Evolutionary conservation across 306 rosid genomes (phyloP).

Genomic region (Clitoria ternatea): DNA sequence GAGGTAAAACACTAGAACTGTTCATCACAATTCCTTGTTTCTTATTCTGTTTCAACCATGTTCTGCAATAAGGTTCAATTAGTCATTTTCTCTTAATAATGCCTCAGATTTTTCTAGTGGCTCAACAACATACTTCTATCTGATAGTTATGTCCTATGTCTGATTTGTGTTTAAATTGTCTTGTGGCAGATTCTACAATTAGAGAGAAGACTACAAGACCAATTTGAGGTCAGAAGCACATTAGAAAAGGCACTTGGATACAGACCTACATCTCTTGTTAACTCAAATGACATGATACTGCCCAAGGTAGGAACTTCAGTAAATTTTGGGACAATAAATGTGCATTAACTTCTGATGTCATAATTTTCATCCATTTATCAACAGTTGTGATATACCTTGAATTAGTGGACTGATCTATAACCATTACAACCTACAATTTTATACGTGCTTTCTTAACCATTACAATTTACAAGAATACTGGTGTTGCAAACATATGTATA

Average conservation of each 20-base stretch:
- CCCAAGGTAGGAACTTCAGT: constrained; percentile 57
- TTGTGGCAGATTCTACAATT: constrained; percentile 65
- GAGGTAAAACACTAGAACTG: constrained; percentile 49
- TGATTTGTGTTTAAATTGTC: constrained; percentile 21
- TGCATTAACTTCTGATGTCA: neutral
- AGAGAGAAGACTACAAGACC: constrained; percentile 71
- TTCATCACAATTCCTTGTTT: neutral
- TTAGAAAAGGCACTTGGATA: constrained; percentile 80
- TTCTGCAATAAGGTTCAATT: neutral
- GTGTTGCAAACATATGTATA: neutral
- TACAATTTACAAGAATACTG: neutral
- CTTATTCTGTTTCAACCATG: neutral
- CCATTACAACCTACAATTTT: neutral
- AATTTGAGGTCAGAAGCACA: constrained; percentile 64
- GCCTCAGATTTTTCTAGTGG: neutral
- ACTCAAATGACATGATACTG: constrained; percentile 37
- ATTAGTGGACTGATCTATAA: neutral
- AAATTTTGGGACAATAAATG: neutral
- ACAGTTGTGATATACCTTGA: neutral
- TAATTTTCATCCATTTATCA: neutral
- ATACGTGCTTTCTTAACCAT: neutral
- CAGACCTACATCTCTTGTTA: constrained; percentile 42
- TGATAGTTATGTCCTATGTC: neutral
- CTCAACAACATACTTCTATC: neutral
- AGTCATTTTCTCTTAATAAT: neutral